Evolutionary conservation across 176 grass and related monocot species (phyloP).

Genomic region (Carex kokanica): DNA sequence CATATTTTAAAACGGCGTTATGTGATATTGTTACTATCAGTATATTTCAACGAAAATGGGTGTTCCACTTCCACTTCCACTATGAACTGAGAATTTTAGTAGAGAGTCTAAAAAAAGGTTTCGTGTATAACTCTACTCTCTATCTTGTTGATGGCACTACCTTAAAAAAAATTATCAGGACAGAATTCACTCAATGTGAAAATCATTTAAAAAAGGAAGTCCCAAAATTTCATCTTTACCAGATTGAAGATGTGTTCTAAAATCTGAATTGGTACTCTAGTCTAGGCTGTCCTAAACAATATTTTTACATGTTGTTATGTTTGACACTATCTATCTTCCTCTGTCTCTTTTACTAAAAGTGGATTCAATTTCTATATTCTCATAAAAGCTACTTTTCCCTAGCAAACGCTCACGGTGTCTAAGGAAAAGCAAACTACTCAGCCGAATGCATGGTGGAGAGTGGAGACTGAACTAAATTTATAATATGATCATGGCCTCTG

Average conservation of each 20-base stretch:
- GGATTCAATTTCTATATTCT: slow-evolving; percentile 19
- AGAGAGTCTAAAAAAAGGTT: neutral
- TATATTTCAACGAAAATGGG: neutral
- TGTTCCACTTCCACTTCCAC: no score
- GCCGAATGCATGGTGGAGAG: neutral
- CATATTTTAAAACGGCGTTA: neutral
- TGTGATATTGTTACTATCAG: neutral
- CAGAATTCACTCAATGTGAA: neutral
- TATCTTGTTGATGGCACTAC: no score
- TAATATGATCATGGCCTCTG: slow-evolving; percentile 3
- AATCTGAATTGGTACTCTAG: neutral
- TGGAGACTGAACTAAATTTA: slow-evolving; percentile 2
- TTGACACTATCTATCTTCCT: neutral
- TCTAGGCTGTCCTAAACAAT: neutral
- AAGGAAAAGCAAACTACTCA: neutral
- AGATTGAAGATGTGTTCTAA: no score
- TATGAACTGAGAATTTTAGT: neutral
- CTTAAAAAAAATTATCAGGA: no score
- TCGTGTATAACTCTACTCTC: neutral
- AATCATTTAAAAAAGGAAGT: neutral
- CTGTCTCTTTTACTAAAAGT: neutral
- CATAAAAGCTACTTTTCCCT: neutral
- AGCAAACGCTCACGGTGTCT: slow-evolving; percentile 3
- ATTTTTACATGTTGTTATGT: neutral
- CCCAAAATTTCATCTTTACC: no score